Conservation (phyloP, 2,329 filamentous ascomycete genomes). For the Stachybotrys chlorohalonatus region DNA sequence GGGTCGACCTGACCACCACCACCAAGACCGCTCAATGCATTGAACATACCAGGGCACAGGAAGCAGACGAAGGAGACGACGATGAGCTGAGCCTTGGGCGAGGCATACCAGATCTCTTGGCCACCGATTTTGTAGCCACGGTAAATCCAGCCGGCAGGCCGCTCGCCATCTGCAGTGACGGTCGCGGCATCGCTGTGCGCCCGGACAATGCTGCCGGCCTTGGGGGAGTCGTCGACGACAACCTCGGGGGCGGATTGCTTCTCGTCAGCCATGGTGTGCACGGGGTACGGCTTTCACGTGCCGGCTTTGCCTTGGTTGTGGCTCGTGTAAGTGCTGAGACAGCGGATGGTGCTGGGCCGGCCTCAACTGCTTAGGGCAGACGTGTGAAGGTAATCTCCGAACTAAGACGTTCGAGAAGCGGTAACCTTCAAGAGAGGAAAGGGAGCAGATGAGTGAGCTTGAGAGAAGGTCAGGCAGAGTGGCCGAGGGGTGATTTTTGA, state of each 20-base stretch:
- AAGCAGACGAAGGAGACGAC: slow-evolving; percentile 51
- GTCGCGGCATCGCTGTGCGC: background rate
- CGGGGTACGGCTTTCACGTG: background rate
- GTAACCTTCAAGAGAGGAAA: background rate
- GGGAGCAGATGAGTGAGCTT: background rate
- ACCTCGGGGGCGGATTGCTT: background rate
- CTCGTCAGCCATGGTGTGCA: background rate
- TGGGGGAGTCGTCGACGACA: background rate
- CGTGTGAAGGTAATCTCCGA: background rate
- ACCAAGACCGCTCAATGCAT: slow-evolving; percentile 56
- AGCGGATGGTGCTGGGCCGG: background rate
- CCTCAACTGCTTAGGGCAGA: background rate
- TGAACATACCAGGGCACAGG: slow-evolving; percentile 65
- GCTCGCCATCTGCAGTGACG: slow-evolving; percentile 7
- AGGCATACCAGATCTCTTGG: slow-evolving; percentile 58
- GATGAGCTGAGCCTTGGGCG: slow-evolving; percentile 60
- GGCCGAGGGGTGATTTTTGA: background rate
- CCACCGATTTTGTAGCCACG: slow-evolving; percentile 36
- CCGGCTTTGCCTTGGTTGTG: background rate
- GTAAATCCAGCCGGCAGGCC: slow-evolving; percentile 55
- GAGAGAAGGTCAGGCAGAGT: background rate
- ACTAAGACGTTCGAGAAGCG: background rate
- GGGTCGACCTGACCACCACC: slow-evolving; percentile 44
- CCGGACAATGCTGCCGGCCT: background rate
- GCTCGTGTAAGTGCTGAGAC: background rate